phyloP scores from a whole-genome alignment of 371 early-diverging fungal genomes.

The Syncephalastrum racemosum region DNA sequence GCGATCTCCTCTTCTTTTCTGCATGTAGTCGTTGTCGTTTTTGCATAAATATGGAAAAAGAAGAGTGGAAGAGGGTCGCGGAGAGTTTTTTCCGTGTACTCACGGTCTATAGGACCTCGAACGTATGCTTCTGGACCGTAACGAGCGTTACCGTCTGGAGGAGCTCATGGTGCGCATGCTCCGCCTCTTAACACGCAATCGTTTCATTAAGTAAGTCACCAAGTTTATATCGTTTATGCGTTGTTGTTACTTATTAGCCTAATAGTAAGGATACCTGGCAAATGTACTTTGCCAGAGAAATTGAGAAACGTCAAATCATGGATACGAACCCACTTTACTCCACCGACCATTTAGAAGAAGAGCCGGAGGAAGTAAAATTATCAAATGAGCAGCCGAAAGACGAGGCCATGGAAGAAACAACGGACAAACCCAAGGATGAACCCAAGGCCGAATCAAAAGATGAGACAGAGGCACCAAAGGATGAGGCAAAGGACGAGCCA shows the following conservation, averaged over 20 bases:
- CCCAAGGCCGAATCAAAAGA: neutral
- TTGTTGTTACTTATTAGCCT: neutral
- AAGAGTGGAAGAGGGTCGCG: too few relatives aligned
- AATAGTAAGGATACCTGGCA: constrained; percentile 61
- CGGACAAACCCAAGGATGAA: neutral
- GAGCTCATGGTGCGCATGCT: constrained; percentile 44
- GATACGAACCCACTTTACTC: constrained; percentile 30
- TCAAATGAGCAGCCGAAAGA: neutral
- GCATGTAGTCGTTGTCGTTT: neutral
- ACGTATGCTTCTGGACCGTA: constrained; percentile 35
- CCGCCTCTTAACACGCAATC: constrained; percentile 34
- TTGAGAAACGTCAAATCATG: constrained; percentile 41
- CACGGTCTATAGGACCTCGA: constrained; percentile 40
- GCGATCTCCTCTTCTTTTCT: constrained; percentile 2
- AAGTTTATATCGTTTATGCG: neutral
- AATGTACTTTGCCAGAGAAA: constrained; percentile 52
- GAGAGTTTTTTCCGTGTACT: constrained; percentile 11
- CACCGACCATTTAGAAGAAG: neutral
- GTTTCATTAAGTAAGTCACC: constrained; percentile 39
- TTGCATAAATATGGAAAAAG: too few relatives aligned
- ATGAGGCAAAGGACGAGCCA: constrained; percentile 9
- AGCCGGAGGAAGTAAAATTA: neutral
- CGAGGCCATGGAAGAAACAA: neutral
- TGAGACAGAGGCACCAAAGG: neutral
- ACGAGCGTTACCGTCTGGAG: constrained; percentile 33